A percentile compares a stretch with the other conserved stretches of the same genome.
phyloP scores from a whole-genome alignment of 306 rosid genomes.

The Pterocarpus macrocarpus region DNA sequence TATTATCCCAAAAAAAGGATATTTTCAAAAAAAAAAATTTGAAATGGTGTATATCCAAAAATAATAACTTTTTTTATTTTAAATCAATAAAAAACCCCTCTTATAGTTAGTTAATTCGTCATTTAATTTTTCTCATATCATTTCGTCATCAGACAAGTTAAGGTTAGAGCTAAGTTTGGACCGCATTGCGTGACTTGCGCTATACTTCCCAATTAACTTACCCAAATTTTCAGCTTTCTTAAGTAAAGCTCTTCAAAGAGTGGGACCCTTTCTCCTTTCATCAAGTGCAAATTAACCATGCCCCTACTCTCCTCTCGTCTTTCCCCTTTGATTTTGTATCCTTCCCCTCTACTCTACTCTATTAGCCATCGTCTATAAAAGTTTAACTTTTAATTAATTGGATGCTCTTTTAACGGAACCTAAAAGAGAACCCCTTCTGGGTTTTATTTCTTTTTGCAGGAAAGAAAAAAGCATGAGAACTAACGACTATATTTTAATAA shows the following conservation, averaged over 20 bases:
- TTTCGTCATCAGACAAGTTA: conserved; percentile 43
- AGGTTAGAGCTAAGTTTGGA: conserved; percentile 26
- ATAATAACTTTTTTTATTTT: no score
- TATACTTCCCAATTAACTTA: conserved; percentile 43
- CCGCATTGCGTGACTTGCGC: conserved; percentile 66
- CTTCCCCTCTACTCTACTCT: conserved; percentile 31
- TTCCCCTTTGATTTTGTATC: conserved; percentile 29
- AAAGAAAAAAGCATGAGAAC: neutral
- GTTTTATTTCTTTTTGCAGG: conserved; percentile 9
- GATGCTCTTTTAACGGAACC: conserved; percentile 27
- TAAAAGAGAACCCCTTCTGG: neutral
- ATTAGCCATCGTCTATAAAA: neutral
- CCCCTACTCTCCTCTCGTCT: neutral
- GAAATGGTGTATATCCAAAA: no score
- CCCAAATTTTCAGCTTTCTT: conserved; percentile 22
- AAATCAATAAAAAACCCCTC: no score
- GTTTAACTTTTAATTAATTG: neutral
- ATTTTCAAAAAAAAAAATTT: no score
- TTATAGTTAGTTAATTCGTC: conserved; percentile 40
- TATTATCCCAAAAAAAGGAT: no score
- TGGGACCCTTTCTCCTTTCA: conserved; percentile 48
- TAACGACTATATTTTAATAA: neutral
- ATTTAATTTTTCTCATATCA: conserved; percentile 44
- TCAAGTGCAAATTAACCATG: neutral
- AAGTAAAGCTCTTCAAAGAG: neutral